Base-by-base conservation (phyloP, 768 basidiomycete genomes). In the Strobilomyces dryophilus region DNA sequence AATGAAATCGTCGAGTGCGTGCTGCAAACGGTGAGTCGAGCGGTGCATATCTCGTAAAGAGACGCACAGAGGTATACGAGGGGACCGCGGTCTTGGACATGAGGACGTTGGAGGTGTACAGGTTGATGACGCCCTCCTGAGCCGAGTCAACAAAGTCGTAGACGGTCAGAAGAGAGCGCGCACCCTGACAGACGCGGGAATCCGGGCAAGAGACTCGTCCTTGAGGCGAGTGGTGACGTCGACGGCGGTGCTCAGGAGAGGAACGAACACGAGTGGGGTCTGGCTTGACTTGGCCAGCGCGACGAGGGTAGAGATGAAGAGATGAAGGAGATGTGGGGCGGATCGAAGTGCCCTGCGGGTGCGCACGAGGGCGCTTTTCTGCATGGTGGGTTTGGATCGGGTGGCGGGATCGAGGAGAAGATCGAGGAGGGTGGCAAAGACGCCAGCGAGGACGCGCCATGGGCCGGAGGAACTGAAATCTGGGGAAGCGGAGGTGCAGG, bases 221-320 rank as follows among this genome's bases (percentile, higher is more conserved):
- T 74, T 87, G 27, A 94, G 71, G 18, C 84, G 81, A 24, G 87
- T 72, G 8, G 81, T 72, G 14, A 95, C 92, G 57, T 85, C 84
- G 46, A 92, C 67, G 1, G 83, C 76, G 8, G 84, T 77, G 2
- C 91, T 83, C 5, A 94, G 66, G 3, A 98, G 71, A 1, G 85
- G 73, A 0, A 77, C 63, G 15, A 71, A 65, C 24, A 66, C 53
- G 11, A 74, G 62, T 0, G 79, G 71, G 1, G 72, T 72, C 24
- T 79, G 70, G 29, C 74, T 73, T 0, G 79, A 64, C 63, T 84
- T 86, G 34, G 79, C 69, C 7, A 74, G 71, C 1, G 73, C 60
- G 27, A 91, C 63, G 7, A 89, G 69, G 0, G 80, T 78, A 6
- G 71, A 67, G 35, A 91, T 79, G 26, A 89, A 70, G 1, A 54